Conservation (phyloP, 176 grass and related monocot species). For the Carex pumila region DNA sequence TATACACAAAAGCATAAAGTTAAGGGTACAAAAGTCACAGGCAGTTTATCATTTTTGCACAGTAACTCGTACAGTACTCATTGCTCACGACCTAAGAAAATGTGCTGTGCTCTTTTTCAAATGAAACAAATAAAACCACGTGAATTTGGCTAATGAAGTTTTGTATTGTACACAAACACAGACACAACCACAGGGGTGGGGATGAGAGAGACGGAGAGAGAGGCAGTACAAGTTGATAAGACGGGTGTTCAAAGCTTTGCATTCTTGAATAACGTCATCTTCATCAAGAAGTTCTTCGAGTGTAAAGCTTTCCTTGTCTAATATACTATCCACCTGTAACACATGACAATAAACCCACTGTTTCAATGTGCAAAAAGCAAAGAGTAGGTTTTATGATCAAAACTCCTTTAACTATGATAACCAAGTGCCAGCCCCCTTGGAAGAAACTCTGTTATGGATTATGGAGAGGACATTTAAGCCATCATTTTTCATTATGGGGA, state of each 20-base stretch:
- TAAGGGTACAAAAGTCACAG: background rate
- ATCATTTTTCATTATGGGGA: background rate
- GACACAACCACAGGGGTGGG: background rate
- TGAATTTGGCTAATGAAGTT: background rate
- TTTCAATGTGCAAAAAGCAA: background rate
- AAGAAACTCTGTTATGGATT: background rate
- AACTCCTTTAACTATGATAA: background rate
- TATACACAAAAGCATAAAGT: background rate
- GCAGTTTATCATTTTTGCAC: background rate
- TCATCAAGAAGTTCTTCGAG: conserved; percentile 98
- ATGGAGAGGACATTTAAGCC: background rate
- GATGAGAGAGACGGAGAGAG: conserved; percentile 8
- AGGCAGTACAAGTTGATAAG: conserved; percentile 94
- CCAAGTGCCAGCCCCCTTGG: background rate
- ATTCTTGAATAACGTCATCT: conserved; percentile 99
- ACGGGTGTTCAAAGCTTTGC: conserved; percentile 89
- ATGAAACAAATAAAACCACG: background rate
- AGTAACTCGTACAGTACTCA: background rate
- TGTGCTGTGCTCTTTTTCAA: background rate
- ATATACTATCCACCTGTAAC: conserved; percentile 91
- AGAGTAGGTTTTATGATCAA: background rate
- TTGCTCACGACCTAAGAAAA: background rate
- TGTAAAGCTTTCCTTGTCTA: conserved; percentile 98
- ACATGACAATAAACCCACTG: conserved; percentile 3
- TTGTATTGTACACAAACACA: background rate